Base-by-base conservation (phyloP, 2,329 filamentous ascomycete species). In the Orbilia ellipsospora region DNA sequence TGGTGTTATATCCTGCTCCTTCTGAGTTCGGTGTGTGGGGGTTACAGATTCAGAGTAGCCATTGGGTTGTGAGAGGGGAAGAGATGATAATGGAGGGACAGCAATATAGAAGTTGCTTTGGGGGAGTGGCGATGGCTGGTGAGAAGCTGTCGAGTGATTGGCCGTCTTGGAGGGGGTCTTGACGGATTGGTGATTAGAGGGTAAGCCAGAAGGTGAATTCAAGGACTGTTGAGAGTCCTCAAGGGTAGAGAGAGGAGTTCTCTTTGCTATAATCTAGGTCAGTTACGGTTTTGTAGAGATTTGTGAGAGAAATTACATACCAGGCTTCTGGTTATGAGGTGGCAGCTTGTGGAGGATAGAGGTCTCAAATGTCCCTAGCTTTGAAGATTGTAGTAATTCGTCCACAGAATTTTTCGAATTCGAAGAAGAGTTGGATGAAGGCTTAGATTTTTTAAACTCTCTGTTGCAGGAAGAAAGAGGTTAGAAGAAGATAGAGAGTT, bases 401-500 rank as follows among this genome's bases (percentile, higher is more conserved):
- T 78, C 70, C 48, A 77, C 50, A 52, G 76, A 55, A 7, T 36
- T 23, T 48, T 80, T 66, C 67, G 26, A 80, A 72, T 10, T 10
- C 10, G 61, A 77, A 77, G 52, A 78, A 77, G 70, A 81, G 67
- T 79, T 81, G 79, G 44, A 81, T 54, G 59, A 78, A 80, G 77
- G 81, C 65, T 72, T 78, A 59, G 45, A 77, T 68, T 69, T 77
- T 64, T 70, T 77, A 80, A 62, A 81, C 79, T 69, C 72, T 20
- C 72, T 75, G 10, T 18, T 28, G 23, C 15, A 16, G 13, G 20
- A 52, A 16, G 36, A 10, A 5, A n/a, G 2, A 50, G 6, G 12
- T 12, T 63, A 26, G 23, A 3, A 72, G n/a, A n/a, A 26, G 10
- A 55, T 55, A 15, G 48, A 16, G 23, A 12, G 44, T 28, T 26